These are phyloP conservation scores for Fomitopsis schrenkii DNA, from an alignment of 1,284 basidiomycete genomes.

Conservation along the genomic window DNA sequence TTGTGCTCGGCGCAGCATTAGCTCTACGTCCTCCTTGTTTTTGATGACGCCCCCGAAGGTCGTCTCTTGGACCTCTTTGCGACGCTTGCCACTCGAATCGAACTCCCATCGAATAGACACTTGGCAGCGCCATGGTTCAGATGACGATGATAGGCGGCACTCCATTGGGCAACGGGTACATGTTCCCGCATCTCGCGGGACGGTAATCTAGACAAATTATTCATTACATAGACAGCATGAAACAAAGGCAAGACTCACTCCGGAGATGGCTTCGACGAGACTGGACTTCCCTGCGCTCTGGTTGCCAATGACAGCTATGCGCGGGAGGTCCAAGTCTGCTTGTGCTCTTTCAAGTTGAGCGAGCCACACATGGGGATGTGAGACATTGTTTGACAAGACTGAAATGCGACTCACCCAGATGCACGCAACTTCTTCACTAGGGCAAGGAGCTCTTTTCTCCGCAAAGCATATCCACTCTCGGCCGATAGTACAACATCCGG, in stretches of 20 bases:
- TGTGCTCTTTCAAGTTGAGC: slow-evolving; percentile 17
- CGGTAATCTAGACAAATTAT: slow-evolving; percentile 14
- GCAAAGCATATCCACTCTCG: neutral
- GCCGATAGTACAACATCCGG: neutral
- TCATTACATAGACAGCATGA: neutral
- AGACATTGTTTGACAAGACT: neutral
- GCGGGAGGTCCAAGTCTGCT: slow-evolving; percentile 23
- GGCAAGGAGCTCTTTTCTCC: neutral
- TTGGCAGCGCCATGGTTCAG: slow-evolving; percentile 28
- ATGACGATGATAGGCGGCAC: slow-evolving; percentile 19
- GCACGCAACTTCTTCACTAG: slow-evolving; percentile 2
- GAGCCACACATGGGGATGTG: too few relatives aligned
- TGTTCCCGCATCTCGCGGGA: slow-evolving; percentile 18
- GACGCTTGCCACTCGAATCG: slow-evolving; percentile 8
- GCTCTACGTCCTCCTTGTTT: slow-evolving; percentile 34
- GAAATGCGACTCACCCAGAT: neutral
- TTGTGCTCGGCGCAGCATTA: slow-evolving; percentile 40
- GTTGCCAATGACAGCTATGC: slow-evolving; percentile 26
- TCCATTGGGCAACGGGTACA: slow-evolving; percentile 28
- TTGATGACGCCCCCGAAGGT: slow-evolving; percentile 33
- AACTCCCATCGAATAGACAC: slow-evolving; percentile 30
- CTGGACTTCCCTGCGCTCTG: slow-evolving; percentile 38
- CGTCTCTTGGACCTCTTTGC: slow-evolving; percentile 27
- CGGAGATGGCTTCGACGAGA: slow-evolving; percentile 52
- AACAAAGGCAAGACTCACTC: slow-evolving; percentile 33